Conservation (phyloP, 2,329 filamentous ascomycete genomes). For the Penicillium sp. region DNA sequence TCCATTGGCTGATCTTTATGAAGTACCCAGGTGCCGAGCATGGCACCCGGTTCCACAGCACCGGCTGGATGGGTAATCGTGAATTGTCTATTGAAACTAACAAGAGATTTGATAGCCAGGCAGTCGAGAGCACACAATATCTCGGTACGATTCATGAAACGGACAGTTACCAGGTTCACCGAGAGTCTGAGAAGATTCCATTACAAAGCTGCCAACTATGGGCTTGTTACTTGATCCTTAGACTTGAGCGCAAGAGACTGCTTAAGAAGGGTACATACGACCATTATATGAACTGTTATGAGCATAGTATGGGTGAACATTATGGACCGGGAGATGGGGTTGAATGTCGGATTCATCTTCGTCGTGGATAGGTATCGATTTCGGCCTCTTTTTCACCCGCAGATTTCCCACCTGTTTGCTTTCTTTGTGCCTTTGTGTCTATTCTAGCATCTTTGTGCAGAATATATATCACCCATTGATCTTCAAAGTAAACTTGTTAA, state of each 20-base stretch:
- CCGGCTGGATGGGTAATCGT: not conserved
- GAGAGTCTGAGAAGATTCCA: not conserved
- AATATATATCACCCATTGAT: not conserved
- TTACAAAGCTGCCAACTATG: not conserved
- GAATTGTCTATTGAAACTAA: not conserved
- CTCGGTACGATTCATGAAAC: not conserved
- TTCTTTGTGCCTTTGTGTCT: not conserved
- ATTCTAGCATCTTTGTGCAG: not conserved
- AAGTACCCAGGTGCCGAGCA: not conserved
- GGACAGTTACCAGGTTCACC: not conserved
- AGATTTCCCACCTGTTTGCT: not conserved
- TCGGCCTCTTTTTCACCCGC: not conserved
- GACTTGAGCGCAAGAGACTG: not conserved
- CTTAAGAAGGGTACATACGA: not conserved
- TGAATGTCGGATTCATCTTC: not conserved
- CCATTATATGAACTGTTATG: not conserved
- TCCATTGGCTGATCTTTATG: constrained; percentile 1
- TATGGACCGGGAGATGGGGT: not conserved
- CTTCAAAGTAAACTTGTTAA: not conserved
- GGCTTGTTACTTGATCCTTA: constrained; percentile 3
- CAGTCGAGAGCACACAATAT: not conserved
- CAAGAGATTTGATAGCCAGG: not conserved
- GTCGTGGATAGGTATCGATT: not conserved
- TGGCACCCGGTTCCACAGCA: not conserved
- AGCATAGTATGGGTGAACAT: not conserved